phyloP scores from a whole-genome alignment of 2,329 filamentous ascomycete species.

The Hirsutella thompsonii region DNA sequence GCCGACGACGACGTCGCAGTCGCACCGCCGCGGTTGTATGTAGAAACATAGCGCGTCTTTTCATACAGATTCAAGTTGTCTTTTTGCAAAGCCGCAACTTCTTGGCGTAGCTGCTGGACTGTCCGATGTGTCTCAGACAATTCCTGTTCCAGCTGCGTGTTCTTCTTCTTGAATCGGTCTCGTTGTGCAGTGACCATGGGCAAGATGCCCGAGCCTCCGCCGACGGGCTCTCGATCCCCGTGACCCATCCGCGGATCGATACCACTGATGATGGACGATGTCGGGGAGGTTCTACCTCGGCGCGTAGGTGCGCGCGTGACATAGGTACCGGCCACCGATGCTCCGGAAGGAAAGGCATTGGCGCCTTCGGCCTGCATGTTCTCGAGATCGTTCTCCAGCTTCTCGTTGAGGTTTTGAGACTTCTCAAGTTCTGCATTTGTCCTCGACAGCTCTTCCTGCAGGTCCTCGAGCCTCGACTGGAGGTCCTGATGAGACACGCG shows the following conservation, averaged over 20 bases:
- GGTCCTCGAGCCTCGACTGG: slow-evolving; percentile 61
- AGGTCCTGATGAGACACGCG: slow-evolving; percentile 91
- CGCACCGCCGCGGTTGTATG: slow-evolving; percentile 64
- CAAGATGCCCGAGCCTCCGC: slow-evolving; percentile 73
- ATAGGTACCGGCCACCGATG: slow-evolving; percentile 88
- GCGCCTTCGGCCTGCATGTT: slow-evolving; percentile 75
- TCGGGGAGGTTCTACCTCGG: slow-evolving; percentile 68
- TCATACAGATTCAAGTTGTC: slow-evolving; percentile 95
- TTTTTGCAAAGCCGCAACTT: slow-evolving; percentile 83
- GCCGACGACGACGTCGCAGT: slow-evolving; percentile 49
- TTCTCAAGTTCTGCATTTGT: slow-evolving; percentile 81
- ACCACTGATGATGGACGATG: slow-evolving; percentile 97
- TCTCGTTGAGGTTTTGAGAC: slow-evolving; percentile 71
- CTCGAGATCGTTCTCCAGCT: slow-evolving; percentile 82
- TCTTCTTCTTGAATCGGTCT: slow-evolving; percentile 96
- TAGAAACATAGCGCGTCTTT: slow-evolving; percentile 92
- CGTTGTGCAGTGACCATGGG: slow-evolving; percentile 98
- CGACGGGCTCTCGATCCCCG: slow-evolving; percentile 47
- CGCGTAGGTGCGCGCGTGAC: slow-evolving; percentile 49
- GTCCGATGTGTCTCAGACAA: slow-evolving; percentile 72
- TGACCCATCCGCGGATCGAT: slow-evolving; percentile 55
- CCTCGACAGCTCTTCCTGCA: slow-evolving; percentile 73
- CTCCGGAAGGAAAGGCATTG: slow-evolving; percentile 76
- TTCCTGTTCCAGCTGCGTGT: slow-evolving; percentile 79
- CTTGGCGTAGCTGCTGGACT: slow-evolving; percentile 76